Base-by-base conservation (phyloP, 495 filamentous ascomycete species). In the Talaromyces liani region DNA sequence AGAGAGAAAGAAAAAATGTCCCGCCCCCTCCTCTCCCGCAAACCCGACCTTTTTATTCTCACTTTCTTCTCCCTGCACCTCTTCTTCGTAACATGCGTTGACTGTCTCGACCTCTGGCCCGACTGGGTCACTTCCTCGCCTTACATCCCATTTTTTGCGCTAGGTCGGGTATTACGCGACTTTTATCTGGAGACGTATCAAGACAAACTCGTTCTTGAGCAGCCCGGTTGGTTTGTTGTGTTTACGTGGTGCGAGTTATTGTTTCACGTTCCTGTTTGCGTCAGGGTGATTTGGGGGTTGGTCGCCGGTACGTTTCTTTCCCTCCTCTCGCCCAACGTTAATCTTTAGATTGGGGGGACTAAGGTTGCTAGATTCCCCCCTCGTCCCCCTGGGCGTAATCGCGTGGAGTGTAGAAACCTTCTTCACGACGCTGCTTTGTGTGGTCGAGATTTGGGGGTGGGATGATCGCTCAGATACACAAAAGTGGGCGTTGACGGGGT, bases 351-450 rank as follows among this genome's bases (percentile, higher is more conserved):
- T n/a, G 2, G 0, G 27, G 16, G 31, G 12, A n/a, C n/a, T 6
- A 18, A 12, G 33, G 33, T 8, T 16, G 31, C 4, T 61, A 88
- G 87, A 86, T 68, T 77, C 84, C 68, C 82, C 80, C 65, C 81
- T 79, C 53, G 63, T 81, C 64, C 89, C 80, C 60, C 83, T 93
- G 1, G 79, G 88, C 14, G 75, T 94, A 1, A 79, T 96, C 14
- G 72, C 88, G 3, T 93, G 87, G 66, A 87, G 84, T 0, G 68
- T 87, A 24, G 82, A 92, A 71, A 86, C 87, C 8, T 86, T 84
- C 41, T 66, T 96, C 62, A 92, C 92, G 0, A 91, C 92, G 0
- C 65, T 83, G 4, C 83, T 86, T 4, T 95, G 91, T 74, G 82
- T 90, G 31, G 76, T 79, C 9, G 84, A 86, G 51, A 80, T 83